Evolutionary conservation across 306 rosid genomes (phyloP).

Genomic region (Cucurbita ficifolia): DNA sequence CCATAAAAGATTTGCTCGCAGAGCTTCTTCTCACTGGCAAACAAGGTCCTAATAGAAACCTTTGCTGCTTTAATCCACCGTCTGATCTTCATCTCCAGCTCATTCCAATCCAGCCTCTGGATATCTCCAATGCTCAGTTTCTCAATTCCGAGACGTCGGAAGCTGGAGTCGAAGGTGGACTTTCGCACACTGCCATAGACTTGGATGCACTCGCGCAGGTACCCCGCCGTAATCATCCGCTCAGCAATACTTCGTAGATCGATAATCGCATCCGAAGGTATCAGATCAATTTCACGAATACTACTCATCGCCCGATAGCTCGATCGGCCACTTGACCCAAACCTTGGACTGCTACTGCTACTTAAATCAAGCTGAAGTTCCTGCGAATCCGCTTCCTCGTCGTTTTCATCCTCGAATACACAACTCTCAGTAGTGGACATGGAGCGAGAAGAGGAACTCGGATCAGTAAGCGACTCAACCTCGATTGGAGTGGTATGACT

Average conservation of each 20-base stretch:
- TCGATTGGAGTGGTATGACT: slow-evolving; percentile 58
- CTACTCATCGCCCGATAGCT: slow-evolving; percentile 64
- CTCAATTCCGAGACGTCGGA: slow-evolving; percentile 57
- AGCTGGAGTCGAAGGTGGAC: slow-evolving; percentile 63
- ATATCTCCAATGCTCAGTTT: slow-evolving; percentile 87
- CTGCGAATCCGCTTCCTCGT: background rate
- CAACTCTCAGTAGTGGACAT: background rate
- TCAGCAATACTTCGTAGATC: slow-evolving; percentile 81
- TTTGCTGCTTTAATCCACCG: slow-evolving; percentile 83
- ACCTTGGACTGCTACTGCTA: slow-evolving; percentile 8
- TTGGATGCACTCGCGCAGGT: slow-evolving; percentile 75
- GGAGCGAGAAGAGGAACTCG: slow-evolving; percentile 25
- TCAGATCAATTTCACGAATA: slow-evolving; percentile 91
- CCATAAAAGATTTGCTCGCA: slow-evolving; percentile 82
- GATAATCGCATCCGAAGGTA: slow-evolving; percentile 52
- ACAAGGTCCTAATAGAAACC: slow-evolving; percentile 61
- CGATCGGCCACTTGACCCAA: slow-evolving; percentile 7
- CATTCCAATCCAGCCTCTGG: slow-evolving; percentile 83
- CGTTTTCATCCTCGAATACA: background rate
- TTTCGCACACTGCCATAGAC: slow-evolving; percentile 87
- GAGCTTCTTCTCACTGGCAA: slow-evolving; percentile 79
- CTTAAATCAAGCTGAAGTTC: slow-evolving; percentile 10
- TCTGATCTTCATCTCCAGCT: slow-evolving; percentile 75
- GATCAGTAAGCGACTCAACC: slow-evolving; percentile 38
- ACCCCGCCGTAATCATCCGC: slow-evolving; percentile 79